A percentile compares a stretch with the other conserved stretches of the same genome.
Evolutionary conservation across 1,284 basidiomycete species (phyloP).

Genomic region (Ceratobasidium sp.): DNA sequence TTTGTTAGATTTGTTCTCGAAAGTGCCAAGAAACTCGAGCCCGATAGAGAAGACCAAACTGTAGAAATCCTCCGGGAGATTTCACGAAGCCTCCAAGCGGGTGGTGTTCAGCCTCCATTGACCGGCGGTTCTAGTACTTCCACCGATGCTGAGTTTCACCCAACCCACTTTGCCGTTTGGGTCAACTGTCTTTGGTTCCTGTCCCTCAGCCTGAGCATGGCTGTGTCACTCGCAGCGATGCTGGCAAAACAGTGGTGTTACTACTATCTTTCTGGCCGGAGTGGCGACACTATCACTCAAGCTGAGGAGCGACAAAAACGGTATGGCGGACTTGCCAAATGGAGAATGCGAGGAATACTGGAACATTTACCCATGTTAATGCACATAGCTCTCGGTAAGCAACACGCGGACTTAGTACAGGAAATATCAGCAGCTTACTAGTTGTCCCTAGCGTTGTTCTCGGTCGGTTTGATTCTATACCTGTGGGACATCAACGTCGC

Average conservation of each 20-base stretch:
- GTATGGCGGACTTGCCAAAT: conserved; percentile 6
- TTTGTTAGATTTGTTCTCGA: conserved; percentile 27
- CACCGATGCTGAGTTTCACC: neutral
- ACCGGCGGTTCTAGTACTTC: no score
- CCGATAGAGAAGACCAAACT: conserved; percentile 2
- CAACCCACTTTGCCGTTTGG: conserved; percentile 15
- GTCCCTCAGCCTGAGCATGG: conserved; percentile 20
- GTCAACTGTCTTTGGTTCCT: conserved; percentile 34
- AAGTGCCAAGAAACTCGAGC: conserved; percentile 9
- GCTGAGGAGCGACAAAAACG: conserved; percentile 28
- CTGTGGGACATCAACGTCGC: conserved; percentile 26
- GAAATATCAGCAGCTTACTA: neutral
- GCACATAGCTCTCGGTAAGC: conserved; percentile 27
- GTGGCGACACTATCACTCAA: conserved; percentile 18
- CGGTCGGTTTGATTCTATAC: conserved; percentile 22
- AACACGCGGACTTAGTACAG: neutral
- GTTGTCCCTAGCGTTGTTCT: conserved; percentile 16
- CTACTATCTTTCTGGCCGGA: conserved; percentile 14
- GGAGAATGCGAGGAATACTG: conserved; percentile 26
- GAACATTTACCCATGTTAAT: conserved; percentile 18
- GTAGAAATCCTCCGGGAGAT: conserved; percentile 4
- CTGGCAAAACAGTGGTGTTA: conserved; percentile 38
- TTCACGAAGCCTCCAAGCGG: neutral
- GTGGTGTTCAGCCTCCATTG: neutral
- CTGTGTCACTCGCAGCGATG: conserved; percentile 28